Conservation (phyloP, 768 basidiomycete species). For the Hericium alpestre region DNA sequence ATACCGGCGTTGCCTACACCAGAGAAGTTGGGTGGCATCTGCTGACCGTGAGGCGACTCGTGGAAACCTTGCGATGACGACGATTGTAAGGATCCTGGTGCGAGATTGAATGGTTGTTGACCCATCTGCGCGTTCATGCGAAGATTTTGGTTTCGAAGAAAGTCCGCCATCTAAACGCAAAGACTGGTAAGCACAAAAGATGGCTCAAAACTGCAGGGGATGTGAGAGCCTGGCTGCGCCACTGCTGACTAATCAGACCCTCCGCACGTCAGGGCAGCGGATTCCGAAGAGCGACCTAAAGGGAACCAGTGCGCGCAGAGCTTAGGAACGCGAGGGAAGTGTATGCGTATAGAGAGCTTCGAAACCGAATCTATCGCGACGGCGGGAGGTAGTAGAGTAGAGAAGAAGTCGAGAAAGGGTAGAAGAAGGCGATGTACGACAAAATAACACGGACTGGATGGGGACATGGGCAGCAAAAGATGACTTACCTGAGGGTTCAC, state of each 20-base stretch:
- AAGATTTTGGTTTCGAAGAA: background rate
- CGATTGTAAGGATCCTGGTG: background rate
- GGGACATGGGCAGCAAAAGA: background rate
- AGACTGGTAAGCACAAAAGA: background rate
- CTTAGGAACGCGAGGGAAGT: too few relatives aligned
- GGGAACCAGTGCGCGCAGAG: background rate
- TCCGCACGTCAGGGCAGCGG: background rate
- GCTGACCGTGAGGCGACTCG: background rate
- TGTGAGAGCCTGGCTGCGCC: background rate
- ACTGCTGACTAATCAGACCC: constrained; percentile 2
- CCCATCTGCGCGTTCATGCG: background rate
- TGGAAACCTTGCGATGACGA: constrained; percentile 1
- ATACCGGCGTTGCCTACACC: background rate
- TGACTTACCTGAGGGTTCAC: background rate
- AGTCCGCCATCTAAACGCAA: background rate
- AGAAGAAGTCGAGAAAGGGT: background rate
- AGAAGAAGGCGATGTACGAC: background rate
- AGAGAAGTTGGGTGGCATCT: background rate
- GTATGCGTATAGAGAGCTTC: too few relatives aligned
- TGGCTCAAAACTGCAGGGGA: background rate
- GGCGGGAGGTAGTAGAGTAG: too few relatives aligned
- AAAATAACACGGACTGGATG: background rate
- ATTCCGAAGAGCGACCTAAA: background rate
- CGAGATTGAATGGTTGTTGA: background rate
- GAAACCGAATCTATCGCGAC: too few relatives aligned